phyloP scores from a whole-genome alignment of 129 eudicot species.

The Logfia minima region DNA sequence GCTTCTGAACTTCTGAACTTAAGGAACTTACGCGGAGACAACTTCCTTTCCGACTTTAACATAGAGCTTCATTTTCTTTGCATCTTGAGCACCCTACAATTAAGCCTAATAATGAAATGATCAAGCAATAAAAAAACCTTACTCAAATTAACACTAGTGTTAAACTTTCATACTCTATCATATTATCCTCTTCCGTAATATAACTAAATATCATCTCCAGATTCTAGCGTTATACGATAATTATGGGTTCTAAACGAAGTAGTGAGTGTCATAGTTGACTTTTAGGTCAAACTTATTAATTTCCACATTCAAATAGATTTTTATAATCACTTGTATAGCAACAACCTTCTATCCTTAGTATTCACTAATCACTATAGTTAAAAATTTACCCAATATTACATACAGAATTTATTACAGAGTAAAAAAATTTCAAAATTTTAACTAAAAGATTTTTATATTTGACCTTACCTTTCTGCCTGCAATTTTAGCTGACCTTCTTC shows the following conservation, averaged over 20 bases:
- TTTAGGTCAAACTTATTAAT: background rate
- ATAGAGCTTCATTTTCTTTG: slow-evolving; percentile 78
- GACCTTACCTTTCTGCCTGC: slow-evolving; percentile 82
- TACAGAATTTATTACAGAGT: background rate
- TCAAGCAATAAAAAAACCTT: slow-evolving; percentile 30
- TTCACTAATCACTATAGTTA: background rate
- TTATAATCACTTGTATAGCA: slow-evolving; percentile 1
- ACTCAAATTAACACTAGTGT: slow-evolving; percentile 11
- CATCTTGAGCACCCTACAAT: slow-evolving; percentile 78
- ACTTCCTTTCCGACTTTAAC: slow-evolving; percentile 90
- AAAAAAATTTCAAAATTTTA: background rate
- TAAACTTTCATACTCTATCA: background rate
- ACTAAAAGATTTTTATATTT: background rate
- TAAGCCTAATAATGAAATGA: slow-evolving; percentile 36
- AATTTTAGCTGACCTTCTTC: slow-evolving; percentile 86
- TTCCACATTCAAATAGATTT: background rate
- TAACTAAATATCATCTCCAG: background rate
- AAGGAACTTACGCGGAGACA: slow-evolving; percentile 79
- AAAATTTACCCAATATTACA: background rate
- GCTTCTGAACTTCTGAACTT: background rate
- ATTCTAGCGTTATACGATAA: background rate
- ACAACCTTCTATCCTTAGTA: background rate
- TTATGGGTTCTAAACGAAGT: background rate
- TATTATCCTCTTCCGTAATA: background rate
- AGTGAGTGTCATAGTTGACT: background rate